Evolutionary conservation across 495 filamentous ascomycete genomes (phyloP).

Genomic region (Penicillium maclennaniae): DNA sequence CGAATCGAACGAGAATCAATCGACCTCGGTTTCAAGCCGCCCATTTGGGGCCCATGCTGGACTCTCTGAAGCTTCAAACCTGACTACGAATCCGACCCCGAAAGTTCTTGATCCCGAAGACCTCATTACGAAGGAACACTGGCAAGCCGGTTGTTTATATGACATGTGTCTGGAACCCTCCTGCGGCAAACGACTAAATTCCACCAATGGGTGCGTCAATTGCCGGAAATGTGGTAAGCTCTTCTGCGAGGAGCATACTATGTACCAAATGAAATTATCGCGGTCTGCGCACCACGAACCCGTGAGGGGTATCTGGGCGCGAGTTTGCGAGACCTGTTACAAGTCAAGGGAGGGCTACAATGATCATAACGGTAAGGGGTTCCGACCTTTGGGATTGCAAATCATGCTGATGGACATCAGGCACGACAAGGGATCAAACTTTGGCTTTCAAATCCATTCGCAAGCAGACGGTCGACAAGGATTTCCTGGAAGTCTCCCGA

Average conservation of each 20-base stretch:
- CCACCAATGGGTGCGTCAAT: conserved; percentile 79
- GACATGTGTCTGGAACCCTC: conserved; percentile 84
- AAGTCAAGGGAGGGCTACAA: conserved; percentile 95
- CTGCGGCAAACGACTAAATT: conserved; percentile 74
- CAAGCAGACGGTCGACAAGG: conserved; percentile 75
- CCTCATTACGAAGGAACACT: conserved; percentile 79
- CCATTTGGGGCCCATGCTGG: conserved; percentile 30
- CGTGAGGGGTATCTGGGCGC: conserved; percentile 85
- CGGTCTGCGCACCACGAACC: conserved; percentile 88
- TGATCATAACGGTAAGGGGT: conserved; percentile 63
- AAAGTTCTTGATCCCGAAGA: conserved; percentile 73
- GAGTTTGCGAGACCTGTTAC: conserved; percentile 97
- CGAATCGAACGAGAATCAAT: conserved; percentile 78
- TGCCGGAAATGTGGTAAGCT: conserved; percentile 88
- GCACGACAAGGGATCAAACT: conserved; percentile 64
- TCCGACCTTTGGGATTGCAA: neutral
- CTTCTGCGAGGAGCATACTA: conserved; percentile 97
- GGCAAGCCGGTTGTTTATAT: conserved; percentile 70
- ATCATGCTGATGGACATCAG: conserved; percentile 29
- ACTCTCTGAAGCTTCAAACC: conserved; percentile 23
- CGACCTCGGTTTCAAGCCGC: conserved; percentile 27
- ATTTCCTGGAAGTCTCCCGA: conserved; percentile 77
- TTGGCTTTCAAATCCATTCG: conserved; percentile 62
- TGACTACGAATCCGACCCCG: conserved; percentile 20
- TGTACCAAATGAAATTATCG: conserved; percentile 99